phyloP scores from a whole-genome alignment of 345 rosid species.

The Orychophragmus violaceus region DNA sequence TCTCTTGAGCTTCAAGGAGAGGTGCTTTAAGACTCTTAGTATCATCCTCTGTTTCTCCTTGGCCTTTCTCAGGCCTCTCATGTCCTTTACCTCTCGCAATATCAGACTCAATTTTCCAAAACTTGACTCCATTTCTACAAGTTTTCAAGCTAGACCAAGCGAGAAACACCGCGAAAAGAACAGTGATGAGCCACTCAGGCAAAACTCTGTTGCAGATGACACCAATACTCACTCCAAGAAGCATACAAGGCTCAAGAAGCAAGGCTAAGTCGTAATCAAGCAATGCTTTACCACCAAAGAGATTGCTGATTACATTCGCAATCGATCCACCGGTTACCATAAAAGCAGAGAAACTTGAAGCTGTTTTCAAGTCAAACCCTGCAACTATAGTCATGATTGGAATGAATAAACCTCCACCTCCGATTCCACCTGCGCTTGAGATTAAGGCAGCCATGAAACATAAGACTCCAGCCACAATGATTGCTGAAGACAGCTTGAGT shows the following conservation, averaged over 20 bases:
- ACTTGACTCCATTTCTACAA: constrained; percentile 48
- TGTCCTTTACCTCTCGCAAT: constrained; percentile 23
- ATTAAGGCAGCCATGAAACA: constrained; percentile 68
- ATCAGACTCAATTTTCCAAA: constrained; percentile 66
- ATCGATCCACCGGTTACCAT: constrained; percentile 91
- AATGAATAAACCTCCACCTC: constrained; percentile 83
- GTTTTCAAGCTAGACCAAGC: constrained; percentile 80
- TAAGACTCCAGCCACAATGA: constrained; percentile 41
- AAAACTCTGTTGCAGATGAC: constrained; percentile 67
- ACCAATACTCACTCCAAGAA: constrained; percentile 81
- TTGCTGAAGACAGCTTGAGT: constrained; percentile 36
- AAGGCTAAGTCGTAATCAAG: constrained; percentile 73
- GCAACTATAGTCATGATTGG: constrained; percentile 68
- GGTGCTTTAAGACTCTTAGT: constrained; percentile 31
- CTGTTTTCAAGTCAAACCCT: constrained; percentile 71
- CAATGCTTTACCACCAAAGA: constrained; percentile 35
- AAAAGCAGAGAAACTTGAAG: constrained; percentile 77
- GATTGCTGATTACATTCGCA: constrained; percentile 59
- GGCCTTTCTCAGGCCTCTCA: constrained; percentile 38
- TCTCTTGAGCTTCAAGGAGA: constrained; percentile 33
- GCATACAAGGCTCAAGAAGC: constrained; percentile 77
- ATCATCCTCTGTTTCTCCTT: constrained; percentile 29
- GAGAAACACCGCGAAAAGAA: constrained; percentile 59
- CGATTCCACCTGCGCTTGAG: constrained; percentile 94
- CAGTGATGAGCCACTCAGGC: constrained; percentile 84